phyloP scores from a whole-genome alignment of 148 eudicot genomes.

The Euryodendron excelsum region DNA sequence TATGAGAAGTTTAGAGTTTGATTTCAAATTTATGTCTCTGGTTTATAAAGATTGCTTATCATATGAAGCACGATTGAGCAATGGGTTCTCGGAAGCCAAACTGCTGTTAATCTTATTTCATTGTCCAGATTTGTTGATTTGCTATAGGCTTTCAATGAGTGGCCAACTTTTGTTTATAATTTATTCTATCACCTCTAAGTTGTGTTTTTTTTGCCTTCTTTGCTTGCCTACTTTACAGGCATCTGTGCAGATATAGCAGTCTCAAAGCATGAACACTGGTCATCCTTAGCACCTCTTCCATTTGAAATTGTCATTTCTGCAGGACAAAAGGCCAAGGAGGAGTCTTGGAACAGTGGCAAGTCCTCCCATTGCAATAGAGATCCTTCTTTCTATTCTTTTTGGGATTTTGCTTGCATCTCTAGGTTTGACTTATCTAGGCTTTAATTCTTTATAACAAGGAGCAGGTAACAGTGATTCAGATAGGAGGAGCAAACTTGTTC shows the following conservation, averaged over 20 bases:
- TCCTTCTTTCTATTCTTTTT: not conserved
- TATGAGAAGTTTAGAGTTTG: not conserved
- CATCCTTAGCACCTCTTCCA: slow-evolving; percentile 94
- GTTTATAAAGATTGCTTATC: not conserved
- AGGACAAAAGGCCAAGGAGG: slow-evolving; percentile 96
- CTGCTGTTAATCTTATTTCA: not conserved
- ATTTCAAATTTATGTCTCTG: not conserved
- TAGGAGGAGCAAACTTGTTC: slow-evolving; percentile 51
- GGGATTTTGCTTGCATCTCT: slow-evolving; percentile 3
- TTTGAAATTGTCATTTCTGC: slow-evolving; percentile 96
- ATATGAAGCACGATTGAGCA: not conserved
- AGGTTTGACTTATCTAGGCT: not conserved
- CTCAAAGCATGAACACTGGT: slow-evolving; percentile 88
- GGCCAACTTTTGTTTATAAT: not conserved
- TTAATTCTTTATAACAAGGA: slow-evolving; percentile 17
- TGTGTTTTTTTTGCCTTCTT: slow-evolving; percentile 12
- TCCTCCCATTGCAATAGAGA: slow-evolving; percentile 20
- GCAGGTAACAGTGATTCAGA: slow-evolving; percentile 57
- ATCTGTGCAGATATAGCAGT: slow-evolving; percentile 90
- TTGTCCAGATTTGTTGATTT: not conserved
- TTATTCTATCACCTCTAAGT: not conserved
- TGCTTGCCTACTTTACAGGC: slow-evolving; percentile 40
- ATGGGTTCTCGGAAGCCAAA: not conserved
- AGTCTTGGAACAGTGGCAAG: slow-evolving; percentile 54
- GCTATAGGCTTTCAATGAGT: not conserved